Base-by-base conservation (phyloP, 495 filamentous ascomycete species). In the Penicillium nucicola region DNA sequence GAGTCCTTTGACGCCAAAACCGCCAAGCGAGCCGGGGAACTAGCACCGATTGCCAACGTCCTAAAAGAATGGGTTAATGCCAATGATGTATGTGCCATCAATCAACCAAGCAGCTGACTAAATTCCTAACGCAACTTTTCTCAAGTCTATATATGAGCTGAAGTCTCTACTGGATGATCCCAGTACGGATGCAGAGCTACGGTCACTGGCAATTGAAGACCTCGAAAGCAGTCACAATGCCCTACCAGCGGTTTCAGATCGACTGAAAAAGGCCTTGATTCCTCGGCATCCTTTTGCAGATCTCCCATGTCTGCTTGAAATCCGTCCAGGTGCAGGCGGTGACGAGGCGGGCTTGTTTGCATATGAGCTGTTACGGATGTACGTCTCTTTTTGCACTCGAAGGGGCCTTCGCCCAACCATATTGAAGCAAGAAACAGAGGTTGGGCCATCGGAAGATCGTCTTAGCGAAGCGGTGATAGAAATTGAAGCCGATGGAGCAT, bases 241-340 rank as follows among this genome's bases (percentile, higher is more conserved):
- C 39, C 72, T 95, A 18, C 72, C 76, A 11, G 56, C 68, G 0
- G 77, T 92, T 17, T 82, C 83, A 2, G 76, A 73, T 14, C 77
- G 79, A 25, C 75, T 98, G 9, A 87, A 87, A 33, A 79, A 78
- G 14, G 77, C 87, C 12, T 81, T 98, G 44, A 85, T 95, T 28
- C 92, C 92, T 5, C 80, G 82, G 41, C 91, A 98, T 61, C 92
- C 95, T 5, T 98, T 97, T 62, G 89, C 89, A n/a, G 79, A 90
- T 48, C 83, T 98, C 56, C 89, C 90, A 35, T 96, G 92, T 56
- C 75, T 98, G 32, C 66, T 98, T 32, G 93, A 98, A 67, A 87
- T 98, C 31, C 83, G 90, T 3, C 93, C 93, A 5, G 93, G 93
- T 2, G 90, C 89, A n/a, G 93, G 93, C 36, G 93, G 93, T 13